These are phyloP conservation scores for Boechera stricta DNA, from an alignment of 345 rosid genomes.

Conservation along the genomic window DNA sequence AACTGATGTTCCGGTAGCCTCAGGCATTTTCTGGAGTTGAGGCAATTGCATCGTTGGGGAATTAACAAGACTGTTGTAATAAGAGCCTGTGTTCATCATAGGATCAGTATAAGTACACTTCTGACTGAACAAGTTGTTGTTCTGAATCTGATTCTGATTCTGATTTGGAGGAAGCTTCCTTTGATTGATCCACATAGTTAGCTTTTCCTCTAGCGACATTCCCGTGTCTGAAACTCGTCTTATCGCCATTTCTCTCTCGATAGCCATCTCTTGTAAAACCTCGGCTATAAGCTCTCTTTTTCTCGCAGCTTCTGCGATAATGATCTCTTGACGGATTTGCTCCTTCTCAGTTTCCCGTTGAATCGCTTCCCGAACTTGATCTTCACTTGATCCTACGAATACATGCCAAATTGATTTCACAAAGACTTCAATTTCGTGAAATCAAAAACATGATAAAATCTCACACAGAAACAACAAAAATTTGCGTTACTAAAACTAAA, in stretches of 20 bases:
- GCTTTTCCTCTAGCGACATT: constrained; percentile 35
- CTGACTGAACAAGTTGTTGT: constrained; percentile 10
- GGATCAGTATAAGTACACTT: constrained; percentile 16
- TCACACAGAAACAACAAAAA: not conserved
- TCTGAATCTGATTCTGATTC: not conserved
- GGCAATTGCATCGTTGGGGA: constrained; percentile 28
- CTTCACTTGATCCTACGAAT: constrained; percentile 3
- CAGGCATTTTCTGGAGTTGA: not conserved
- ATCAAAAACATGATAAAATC: not conserved
- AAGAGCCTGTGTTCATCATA: not conserved
- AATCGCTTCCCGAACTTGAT: constrained; percentile 27
- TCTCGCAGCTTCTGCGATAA: constrained; percentile 42
- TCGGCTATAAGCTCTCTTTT: constrained; percentile 52
- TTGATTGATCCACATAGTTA: constrained; percentile 42
- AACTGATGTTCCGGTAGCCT: not conserved
- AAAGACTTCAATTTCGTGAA: not conserved
- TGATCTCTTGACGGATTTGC: constrained; percentile 51
- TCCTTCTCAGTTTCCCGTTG: constrained; percentile 52
- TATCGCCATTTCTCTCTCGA: constrained; percentile 51
- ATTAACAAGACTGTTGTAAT: constrained; percentile 9
- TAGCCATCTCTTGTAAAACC: constrained; percentile 54
- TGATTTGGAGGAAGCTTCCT: constrained; percentile 14
- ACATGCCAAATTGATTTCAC: not conserved
- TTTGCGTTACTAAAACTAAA: not conserved
- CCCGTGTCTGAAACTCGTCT: constrained; percentile 9